phyloP scores from a whole-genome alignment of 768 basidiomycete species.

The Serpula lacrymans region DNA sequence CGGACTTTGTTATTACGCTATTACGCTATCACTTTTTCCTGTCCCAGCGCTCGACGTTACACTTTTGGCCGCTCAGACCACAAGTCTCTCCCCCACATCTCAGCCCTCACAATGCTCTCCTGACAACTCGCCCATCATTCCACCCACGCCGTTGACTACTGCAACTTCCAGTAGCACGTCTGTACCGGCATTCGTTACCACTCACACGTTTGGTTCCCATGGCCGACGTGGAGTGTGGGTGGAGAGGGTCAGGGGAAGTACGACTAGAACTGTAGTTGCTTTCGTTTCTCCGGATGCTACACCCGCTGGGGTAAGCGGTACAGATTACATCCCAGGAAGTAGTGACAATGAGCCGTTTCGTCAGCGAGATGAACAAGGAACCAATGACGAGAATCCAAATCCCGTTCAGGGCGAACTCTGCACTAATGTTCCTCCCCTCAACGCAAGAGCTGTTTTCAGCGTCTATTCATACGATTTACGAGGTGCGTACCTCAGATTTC shows the following conservation, averaged over 20 bases:
- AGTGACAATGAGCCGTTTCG: too few species aligned
- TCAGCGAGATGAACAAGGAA: too few species aligned
- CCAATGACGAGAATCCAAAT: too few species aligned
- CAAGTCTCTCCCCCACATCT: constrained; percentile 13
- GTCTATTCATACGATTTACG: constrained; percentile 26
- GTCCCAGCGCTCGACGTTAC: constrained; percentile 36
- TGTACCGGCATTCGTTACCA: constrained; percentile 9
- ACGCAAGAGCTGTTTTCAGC: constrained; percentile 12
- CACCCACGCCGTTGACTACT: too few species aligned
- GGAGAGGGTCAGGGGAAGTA: constrained; percentile 13
- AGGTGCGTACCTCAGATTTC: constrained; percentile 20
- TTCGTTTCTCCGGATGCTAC: too few species aligned
- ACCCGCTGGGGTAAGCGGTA: too few species aligned
- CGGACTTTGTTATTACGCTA: constrained; percentile 49
- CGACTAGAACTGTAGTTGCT: constrained; percentile 17
- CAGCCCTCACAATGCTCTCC: too few species aligned
- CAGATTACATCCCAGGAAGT: too few species aligned
- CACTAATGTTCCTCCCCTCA: constrained; percentile 4
- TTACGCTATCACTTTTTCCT: constrained; percentile 26
- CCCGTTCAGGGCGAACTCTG: background rate
- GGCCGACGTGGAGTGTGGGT: constrained; percentile 24
- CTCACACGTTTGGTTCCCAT: constrained; percentile 14
- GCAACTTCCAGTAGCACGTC: too few species aligned
- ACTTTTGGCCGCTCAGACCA: constrained; percentile 41
- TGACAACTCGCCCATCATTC: too few species aligned